These are phyloP conservation scores for Lepiota brunneoincarnata DNA, from an alignment of 768 basidiomycete species.

Conservation along the genomic window DNA sequence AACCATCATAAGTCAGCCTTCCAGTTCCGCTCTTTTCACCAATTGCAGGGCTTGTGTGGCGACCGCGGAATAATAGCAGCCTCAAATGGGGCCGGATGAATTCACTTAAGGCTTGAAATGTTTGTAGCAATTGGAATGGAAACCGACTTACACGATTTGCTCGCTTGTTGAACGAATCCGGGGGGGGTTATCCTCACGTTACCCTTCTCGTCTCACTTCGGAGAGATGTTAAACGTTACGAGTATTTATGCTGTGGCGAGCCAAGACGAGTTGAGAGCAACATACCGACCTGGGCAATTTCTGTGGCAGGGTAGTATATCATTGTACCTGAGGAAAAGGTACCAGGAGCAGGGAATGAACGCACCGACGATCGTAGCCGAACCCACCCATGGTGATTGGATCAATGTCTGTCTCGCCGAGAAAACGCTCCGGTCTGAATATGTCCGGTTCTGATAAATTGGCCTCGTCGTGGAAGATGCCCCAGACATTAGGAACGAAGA, in stretches of 20 bases:
- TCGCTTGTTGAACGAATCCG: constrained; percentile 25
- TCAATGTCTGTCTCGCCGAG: constrained; percentile 25
- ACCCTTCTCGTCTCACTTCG: constrained; percentile 29
- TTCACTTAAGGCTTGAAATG: background rate
- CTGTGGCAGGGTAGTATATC: constrained; percentile 14
- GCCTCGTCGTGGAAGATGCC: constrained; percentile 47
- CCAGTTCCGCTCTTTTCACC: constrained; percentile 16
- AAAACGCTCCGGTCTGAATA: constrained; percentile 57
- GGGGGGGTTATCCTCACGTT: constrained; percentile 21
- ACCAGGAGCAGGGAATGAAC: background rate
- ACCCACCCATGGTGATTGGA: constrained; percentile 22
- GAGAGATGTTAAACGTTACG: constrained; percentile 24
- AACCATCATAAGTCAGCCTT: background rate
- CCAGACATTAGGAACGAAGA: constrained; percentile 28
- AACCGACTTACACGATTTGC: constrained; percentile 18
- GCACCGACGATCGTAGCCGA: constrained; percentile 34
- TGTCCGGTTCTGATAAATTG: constrained; percentile 48
- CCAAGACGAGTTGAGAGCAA: constrained; percentile 28
- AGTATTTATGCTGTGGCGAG: constrained; percentile 28
- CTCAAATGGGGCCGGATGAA: constrained; percentile 24
- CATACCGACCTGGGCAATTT: constrained; percentile 34
- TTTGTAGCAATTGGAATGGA: background rate
- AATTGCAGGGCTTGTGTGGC: constrained; percentile 14
- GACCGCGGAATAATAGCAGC: constrained; percentile 19
- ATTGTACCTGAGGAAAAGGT: background rate